Evolutionary conservation across 2,329 filamentous ascomycete species (phyloP).

Genomic region (Fusarium protoensiforme): DNA sequence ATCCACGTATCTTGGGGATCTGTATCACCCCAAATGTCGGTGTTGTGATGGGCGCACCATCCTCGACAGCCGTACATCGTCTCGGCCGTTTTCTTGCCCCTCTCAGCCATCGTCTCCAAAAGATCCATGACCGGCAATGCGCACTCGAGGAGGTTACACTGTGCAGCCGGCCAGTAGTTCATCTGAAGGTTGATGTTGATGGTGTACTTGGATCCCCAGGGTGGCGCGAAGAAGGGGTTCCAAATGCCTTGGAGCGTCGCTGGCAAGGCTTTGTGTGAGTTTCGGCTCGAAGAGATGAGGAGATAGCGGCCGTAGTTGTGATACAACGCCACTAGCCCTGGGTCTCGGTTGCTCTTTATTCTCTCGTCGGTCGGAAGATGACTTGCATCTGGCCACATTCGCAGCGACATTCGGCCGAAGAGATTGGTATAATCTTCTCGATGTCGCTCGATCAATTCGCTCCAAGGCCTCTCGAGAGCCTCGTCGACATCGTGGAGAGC

Average conservation of each 20-base stretch:
- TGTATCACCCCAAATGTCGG: conserved; percentile 53
- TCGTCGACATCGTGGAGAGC: conserved; percentile 39
- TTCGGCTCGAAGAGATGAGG: conserved; percentile 42
- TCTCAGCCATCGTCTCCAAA: conserved; percentile 35
- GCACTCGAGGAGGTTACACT: conserved; percentile 50
- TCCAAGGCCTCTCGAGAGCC: conserved; percentile 34
- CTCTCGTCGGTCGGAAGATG: conserved; percentile 36
- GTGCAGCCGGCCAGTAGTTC: conserved; percentile 60
- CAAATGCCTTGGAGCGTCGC: conserved; percentile 51
- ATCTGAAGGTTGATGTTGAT: conserved; percentile 65
- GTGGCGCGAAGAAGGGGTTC: conserved; percentile 45
- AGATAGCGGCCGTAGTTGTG: conserved; percentile 49
- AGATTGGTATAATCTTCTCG: conserved; percentile 32
- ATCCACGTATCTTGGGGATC: conserved; percentile 50
- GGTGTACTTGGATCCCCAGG: conserved; percentile 61
- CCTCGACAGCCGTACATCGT: conserved; percentile 52
- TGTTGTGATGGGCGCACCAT: conserved; percentile 53
- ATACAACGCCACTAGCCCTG: conserved; percentile 41
- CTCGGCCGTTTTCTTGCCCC: conserved; percentile 47
- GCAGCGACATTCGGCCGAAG: conserved; percentile 26
- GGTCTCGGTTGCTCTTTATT: conserved; percentile 30
- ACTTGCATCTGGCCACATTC: conserved; percentile 34
- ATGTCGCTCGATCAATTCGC: conserved; percentile 15
- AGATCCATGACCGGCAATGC: conserved; percentile 54
- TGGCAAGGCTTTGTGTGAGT: conserved; percentile 39